Percentiles rank a stretch among this genome's conserved stretches.
These are phyloP conservation scores for Brassica carinata DNA, from an alignment of 345 rosid genomes.

Conservation along the genomic window DNA sequence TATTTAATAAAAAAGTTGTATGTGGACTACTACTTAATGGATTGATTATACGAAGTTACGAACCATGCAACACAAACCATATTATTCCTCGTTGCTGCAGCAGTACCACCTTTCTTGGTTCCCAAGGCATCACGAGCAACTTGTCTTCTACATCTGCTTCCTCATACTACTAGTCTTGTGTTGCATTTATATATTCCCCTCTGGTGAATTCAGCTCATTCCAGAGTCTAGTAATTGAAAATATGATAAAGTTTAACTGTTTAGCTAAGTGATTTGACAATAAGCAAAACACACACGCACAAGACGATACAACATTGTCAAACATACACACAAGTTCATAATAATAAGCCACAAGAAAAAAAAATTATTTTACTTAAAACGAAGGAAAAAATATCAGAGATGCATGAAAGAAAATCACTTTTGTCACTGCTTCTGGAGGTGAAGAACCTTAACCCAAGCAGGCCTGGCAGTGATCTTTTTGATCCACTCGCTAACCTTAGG, in stretches of 20 bases:
- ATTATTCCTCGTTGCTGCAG: too few relatives aligned
- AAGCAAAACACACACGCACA: not conserved
- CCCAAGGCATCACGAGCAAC: not conserved
- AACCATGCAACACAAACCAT: too few relatives aligned
- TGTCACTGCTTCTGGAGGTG: slow-evolving; percentile 32
- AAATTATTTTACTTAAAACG: too few relatives aligned
- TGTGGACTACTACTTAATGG: too few relatives aligned
- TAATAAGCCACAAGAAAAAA: not conserved
- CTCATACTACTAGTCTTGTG: not conserved
- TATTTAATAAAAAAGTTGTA: too few relatives aligned
- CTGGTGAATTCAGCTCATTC: not conserved
- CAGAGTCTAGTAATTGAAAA: not conserved
- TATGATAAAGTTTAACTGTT: not conserved
- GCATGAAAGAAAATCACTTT: too few relatives aligned
- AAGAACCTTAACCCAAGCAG: slow-evolving; percentile 43
- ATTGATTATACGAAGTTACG: too few relatives aligned
- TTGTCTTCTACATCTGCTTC: not conserved
- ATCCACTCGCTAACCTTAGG: slow-evolving; percentile 37
- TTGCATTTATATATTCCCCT: not conserved
- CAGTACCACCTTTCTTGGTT: not conserved
- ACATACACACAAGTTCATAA: not conserved
- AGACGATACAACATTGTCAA: not conserved
- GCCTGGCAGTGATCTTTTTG: slow-evolving; percentile 31
- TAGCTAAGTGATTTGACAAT: not conserved
- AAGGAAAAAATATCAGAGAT: not conserved